A percentile compares a stretch with the other conserved stretches of the same genome.
phyloP scores from a whole-genome alignment of 768 basidiomycete species.

The Lanmaoa rubissima region DNA sequence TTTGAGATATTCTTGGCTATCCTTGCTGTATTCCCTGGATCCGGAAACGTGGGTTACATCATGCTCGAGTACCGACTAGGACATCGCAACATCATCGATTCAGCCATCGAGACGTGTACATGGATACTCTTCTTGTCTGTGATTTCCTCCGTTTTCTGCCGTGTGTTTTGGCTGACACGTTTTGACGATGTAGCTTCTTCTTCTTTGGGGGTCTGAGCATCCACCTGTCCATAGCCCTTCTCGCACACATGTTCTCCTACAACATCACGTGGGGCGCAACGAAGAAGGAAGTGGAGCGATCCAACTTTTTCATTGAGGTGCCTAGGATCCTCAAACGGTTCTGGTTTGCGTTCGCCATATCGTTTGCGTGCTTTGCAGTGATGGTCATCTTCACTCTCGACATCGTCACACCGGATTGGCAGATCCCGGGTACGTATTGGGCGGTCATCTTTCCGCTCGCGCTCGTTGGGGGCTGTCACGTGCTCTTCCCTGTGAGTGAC shows the following conservation, averaged over 20 bases:
- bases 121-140: conserved; percentile 39
- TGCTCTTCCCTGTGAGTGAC: conserved; percentile 67
- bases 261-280: conserved; percentile 61
- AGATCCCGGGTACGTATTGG: conserved; percentile 61
- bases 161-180: not conserved
- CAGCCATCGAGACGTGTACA: conserved; percentile 21
- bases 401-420: conserved; percentile 62
- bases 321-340: conserved; percentile 82
- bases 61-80: conserved; percentile 74
- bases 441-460: conserved; percentile 74
- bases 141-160: too few relatives aligned
- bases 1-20: conserved; percentile 81
- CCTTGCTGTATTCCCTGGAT: conserved; percentile 68
- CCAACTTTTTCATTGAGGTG: conserved; percentile 89
- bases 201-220: conserved; percentile 57
- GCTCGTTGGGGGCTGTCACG: conserved; percentile 63
- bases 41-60: conserved; percentile 68
- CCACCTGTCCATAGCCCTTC: conserved; percentile 51
- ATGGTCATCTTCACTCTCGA: conserved; percentile 56
- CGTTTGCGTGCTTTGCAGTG: conserved; percentile 45
- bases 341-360: conserved; percentile 60
- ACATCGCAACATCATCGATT: conserved; percentile 19
- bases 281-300: conserved; percentile 81
- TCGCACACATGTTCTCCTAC: conserved; percentile 58
- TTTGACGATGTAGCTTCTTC: conserved; percentile 36